Conservation (phyloP, 257 asterid genomes). For the Solanum medicagineum region DNA sequence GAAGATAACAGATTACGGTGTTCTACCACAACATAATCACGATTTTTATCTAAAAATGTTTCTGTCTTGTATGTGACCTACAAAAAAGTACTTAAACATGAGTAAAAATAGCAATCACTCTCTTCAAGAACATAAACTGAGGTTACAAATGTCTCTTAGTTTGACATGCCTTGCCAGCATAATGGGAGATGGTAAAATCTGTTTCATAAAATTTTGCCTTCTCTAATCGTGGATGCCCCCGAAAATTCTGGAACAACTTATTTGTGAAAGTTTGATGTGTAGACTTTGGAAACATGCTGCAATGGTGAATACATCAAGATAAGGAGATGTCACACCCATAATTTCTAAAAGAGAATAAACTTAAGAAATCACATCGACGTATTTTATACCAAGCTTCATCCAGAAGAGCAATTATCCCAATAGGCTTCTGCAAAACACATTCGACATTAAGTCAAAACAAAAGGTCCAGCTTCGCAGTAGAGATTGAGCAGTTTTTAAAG, state of each 20-base stretch:
- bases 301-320: slow-evolving; percentile 7
- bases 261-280: slow-evolving; percentile 88
- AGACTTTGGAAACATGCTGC: slow-evolving; percentile 98
- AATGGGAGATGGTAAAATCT: slow-evolving; percentile 86
- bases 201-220: slow-evolving; percentile 90
- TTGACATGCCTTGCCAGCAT: slow-evolving; percentile 91
- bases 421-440: slow-evolving; percentile 74
- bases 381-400: slow-evolving; percentile 92
- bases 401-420: slow-evolving; percentile 86
- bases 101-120: slow-evolving; percentile 1
- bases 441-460: slow-evolving; percentile 6
- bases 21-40: slow-evolving; percentile 95
- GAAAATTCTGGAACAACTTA: slow-evolving; percentile 80
- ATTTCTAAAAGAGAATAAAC: background rate
- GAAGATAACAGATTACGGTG: slow-evolving; percentile 87
- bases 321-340: slow-evolving; percentile 9
- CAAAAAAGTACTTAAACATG: slow-evolving; percentile 11
- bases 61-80: slow-evolving; percentile 92
- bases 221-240: slow-evolving; percentile 63
- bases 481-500: background rate
- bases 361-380: slow-evolving; percentile 7
- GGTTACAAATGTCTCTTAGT: background rate
- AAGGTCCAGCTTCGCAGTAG: background rate
- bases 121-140: background rate
- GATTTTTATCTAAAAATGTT: slow-evolving; percentile 83